A percentile compares a stretch with the other conserved stretches of the same genome.
Conservation (phyloP, 305 asterid genomes). For the Striga hermonthica region DNA sequence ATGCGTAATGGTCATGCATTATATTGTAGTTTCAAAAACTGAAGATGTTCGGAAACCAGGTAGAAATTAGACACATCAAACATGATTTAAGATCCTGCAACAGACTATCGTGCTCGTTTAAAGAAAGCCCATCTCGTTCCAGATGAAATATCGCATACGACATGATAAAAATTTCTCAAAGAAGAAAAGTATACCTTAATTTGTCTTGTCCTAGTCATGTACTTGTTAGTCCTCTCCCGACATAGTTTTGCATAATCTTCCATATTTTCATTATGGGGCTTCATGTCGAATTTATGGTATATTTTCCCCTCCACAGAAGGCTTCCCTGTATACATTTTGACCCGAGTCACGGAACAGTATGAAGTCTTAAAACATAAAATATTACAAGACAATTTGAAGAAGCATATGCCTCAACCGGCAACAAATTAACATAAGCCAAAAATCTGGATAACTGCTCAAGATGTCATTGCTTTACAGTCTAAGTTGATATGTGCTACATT, state of each 20-base stretch:
- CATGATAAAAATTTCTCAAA: too few species aligned
- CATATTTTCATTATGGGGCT: slow-evolving; percentile 60
- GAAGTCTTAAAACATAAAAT: not conserved
- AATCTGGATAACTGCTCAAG: not conserved
- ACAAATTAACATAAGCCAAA: not conserved
- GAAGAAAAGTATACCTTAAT: slow-evolving; percentile 45
- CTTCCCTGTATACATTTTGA: slow-evolving; percentile 46
- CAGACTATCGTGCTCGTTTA: too few species aligned
- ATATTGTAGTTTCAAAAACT: too few species aligned
- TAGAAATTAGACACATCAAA: not conserved
- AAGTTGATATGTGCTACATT: too few species aligned
- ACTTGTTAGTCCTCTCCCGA: slow-evolving; percentile 75
- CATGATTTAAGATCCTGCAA: not conserved
- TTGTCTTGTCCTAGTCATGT: slow-evolving; percentile 59
- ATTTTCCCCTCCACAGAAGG: slow-evolving; percentile 78
- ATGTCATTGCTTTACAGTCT: too few species aligned
- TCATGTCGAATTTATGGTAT: slow-evolving; percentile 74
- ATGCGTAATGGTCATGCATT: too few species aligned
- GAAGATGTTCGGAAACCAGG: not conserved
- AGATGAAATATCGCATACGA: too few species aligned
- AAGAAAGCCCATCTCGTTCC: too few species aligned
- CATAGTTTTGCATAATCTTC: slow-evolving; percentile 67
- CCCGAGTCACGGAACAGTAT: slow-evolving; percentile 17
- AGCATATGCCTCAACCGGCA: slow-evolving; percentile 4
- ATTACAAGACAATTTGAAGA: slow-evolving; percentile 6